A percentile compares a stretch with the other conserved stretches of the same genome.
Evolutionary conservation across 768 basidiomycete genomes (phyloP).

Genomic region (Cyclocybe aegerita): DNA sequence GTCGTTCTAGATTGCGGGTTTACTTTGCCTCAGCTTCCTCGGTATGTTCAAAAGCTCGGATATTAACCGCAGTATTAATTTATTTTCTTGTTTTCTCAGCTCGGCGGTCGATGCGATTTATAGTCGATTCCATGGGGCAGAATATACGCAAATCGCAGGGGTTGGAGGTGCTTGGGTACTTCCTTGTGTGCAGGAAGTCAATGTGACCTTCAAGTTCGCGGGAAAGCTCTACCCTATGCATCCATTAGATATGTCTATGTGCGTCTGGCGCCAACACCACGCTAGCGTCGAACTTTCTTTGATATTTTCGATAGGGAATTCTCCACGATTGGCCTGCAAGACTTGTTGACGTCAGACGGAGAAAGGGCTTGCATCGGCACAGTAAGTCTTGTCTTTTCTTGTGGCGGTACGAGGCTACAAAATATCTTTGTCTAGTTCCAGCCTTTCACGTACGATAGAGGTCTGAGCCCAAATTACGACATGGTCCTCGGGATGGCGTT

Average conservation of each 20-base stretch:
- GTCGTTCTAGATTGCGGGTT: slow-evolving; percentile 73
- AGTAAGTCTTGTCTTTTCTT: slow-evolving; percentile 22
- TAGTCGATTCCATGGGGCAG: slow-evolving; percentile 50
- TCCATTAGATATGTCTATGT: slow-evolving; percentile 64
- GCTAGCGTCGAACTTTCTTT: background rate
- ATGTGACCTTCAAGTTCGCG: slow-evolving; percentile 62
- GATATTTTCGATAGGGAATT: slow-evolving; percentile 24
- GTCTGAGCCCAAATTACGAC: slow-evolving; percentile 47
- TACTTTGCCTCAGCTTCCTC: slow-evolving; percentile 60
- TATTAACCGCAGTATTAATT: slow-evolving; percentile 9
- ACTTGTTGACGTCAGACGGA: slow-evolving; percentile 30
- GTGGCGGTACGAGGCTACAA: background rate
- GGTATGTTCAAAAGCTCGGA: slow-evolving; percentile 22
- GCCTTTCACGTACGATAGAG: slow-evolving; percentile 52
- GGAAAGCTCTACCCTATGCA: slow-evolving; percentile 61
- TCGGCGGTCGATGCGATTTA: slow-evolving; percentile 63
- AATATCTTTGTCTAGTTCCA: slow-evolving; percentile 59
- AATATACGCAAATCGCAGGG: slow-evolving; percentile 35
- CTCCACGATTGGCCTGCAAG: slow-evolving; percentile 26
- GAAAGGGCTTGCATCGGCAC: slow-evolving; percentile 38
- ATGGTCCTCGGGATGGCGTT: slow-evolving; percentile 76
- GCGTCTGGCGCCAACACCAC: slow-evolving; percentile 15
- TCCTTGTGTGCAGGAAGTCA: slow-evolving; percentile 64
- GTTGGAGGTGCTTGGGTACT: slow-evolving; percentile 56
- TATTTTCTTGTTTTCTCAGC: slow-evolving; percentile 23